Conservation (phyloP, 2,329 filamentous ascomycete genomes). For the Cladophialophora carrionii region DNA sequence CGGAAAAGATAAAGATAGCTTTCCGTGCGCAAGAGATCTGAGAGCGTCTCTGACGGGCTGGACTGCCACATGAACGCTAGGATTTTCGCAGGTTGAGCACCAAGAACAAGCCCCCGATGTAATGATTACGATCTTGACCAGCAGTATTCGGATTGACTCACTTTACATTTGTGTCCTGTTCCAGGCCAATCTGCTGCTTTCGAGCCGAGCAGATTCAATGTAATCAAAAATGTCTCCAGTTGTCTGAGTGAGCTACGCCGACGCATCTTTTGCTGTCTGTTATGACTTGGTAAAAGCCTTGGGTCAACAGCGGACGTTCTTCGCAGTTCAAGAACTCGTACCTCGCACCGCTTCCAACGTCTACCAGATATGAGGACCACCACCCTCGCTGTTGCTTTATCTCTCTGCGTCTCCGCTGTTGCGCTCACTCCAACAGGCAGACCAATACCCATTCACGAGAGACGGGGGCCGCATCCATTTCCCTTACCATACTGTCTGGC, state of each 20-base stretch:
- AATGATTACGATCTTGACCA: background rate
- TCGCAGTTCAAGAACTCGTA: background rate
- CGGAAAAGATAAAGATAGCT: slow-evolving; percentile 23
- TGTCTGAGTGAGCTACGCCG: background rate
- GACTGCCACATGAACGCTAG: background rate
- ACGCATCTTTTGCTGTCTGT: background rate
- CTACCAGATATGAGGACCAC: background rate
- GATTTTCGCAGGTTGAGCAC: background rate
- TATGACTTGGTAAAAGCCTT: background rate
- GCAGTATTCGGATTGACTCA: background rate
- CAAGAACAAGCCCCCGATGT: background rate
- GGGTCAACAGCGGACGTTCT: background rate
- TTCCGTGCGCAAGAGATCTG: slow-evolving; percentile 19
- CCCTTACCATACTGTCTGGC: slow-evolving; percentile 15
- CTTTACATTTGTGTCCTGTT: background rate
- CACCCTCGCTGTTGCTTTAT: background rate
- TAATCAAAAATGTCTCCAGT: slow-evolving; percentile 5
- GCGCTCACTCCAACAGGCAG: background rate
- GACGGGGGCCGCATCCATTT: background rate
- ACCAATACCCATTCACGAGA: background rate
- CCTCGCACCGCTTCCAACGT: background rate
- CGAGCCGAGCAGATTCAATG: background rate
- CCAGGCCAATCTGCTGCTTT: background rate
- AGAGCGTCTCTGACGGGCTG: background rate
- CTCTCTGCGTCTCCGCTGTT: background rate